phyloP scores from a whole-genome alignment of 495 filamentous ascomycete species.

The Penicillium canescens region DNA sequence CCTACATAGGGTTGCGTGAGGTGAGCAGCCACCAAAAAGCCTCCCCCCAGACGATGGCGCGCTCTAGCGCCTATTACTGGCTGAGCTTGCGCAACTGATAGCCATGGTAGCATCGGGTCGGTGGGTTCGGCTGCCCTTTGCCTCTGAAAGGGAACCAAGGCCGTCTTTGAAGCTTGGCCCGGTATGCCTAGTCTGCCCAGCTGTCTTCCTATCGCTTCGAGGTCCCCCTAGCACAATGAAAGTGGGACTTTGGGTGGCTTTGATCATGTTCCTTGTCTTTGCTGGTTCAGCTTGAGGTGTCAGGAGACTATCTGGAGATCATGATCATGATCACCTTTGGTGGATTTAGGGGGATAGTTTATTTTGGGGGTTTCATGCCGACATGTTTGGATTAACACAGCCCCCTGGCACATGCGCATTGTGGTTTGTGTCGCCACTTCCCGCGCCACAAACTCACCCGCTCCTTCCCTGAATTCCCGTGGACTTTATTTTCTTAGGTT shows the following conservation, averaged over 20 bases:
- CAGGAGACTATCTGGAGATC: too few species aligned
- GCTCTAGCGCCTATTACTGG: conserved; percentile 19
- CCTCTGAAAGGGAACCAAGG: background rate
- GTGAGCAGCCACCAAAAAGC: conserved; percentile 9
- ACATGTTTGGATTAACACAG: too few species aligned
- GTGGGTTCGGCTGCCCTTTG: conserved; percentile 2
- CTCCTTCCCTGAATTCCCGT: too few species aligned
- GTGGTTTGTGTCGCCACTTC: background rate
- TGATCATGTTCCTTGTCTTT: too few species aligned
- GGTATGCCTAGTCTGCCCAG: background rate
- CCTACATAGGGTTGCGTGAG: conserved; percentile 1
- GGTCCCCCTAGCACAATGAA: too few species aligned
- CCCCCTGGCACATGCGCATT: background rate
- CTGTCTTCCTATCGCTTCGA: too few species aligned
- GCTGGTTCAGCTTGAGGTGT: too few species aligned
- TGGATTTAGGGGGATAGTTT: too few species aligned
- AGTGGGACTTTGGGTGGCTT: too few species aligned
- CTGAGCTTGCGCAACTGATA: conserved; percentile 8
- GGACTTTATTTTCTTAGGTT: background rate
- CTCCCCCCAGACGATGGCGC: conserved; percentile 15
- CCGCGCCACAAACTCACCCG: background rate
- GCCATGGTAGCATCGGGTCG: conserved; percentile 28
- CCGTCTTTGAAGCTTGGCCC: background rate
- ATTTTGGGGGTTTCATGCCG: too few species aligned
- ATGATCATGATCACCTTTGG: too few species aligned